Evolutionary conservation across 768 basidiomycete genomes (phyloP).

Genomic region (Russula brevipes): DNA sequence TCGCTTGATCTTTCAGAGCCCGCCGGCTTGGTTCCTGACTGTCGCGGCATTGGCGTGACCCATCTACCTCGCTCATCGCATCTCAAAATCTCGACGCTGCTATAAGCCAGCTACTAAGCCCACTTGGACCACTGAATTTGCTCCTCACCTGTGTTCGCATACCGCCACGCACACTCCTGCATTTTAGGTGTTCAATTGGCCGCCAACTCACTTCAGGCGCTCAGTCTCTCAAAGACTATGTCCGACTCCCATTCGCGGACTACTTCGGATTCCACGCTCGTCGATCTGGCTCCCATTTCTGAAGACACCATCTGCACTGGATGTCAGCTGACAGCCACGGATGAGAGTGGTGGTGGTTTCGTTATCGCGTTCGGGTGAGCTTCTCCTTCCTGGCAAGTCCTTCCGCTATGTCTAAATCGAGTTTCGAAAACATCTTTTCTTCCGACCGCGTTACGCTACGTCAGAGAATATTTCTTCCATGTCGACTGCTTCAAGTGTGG

Average conservation of each 20-base stretch:
- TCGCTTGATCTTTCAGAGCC: too few relatives aligned
- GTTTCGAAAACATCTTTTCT: neutral
- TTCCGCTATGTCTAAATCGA: neutral
- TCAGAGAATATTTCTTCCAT: conserved; percentile 89
- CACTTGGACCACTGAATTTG: too few relatives aligned
- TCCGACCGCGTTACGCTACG: neutral
- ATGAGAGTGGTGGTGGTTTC: conserved; percentile 66
- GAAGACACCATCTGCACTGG: conserved; percentile 73
- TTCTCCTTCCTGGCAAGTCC: neutral
- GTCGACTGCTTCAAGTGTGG: conserved; percentile 96
- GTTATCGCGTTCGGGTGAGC: conserved; percentile 92
- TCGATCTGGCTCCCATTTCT: conserved; percentile 20
- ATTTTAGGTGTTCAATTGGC: conserved; percentile 16
- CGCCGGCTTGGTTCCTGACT: too few relatives aligned
- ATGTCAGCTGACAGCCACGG: conserved; percentile 74
- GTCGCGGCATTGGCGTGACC: too few relatives aligned
- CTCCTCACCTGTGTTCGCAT: too few relatives aligned
- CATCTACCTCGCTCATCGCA: too few relatives aligned
- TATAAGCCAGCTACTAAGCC: too few relatives aligned
- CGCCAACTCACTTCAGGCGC: conserved; percentile 8
- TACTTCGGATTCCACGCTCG: neutral
- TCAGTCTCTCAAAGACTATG: conserved; percentile 10
- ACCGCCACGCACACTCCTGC: too few relatives aligned
- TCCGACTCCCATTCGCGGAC: conserved; percentile 12
- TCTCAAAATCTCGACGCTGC: too few relatives aligned